Evolutionary conservation across 2,329 filamentous ascomycete genomes (phyloP).

Genomic region (Trichoderma sp.): DNA sequence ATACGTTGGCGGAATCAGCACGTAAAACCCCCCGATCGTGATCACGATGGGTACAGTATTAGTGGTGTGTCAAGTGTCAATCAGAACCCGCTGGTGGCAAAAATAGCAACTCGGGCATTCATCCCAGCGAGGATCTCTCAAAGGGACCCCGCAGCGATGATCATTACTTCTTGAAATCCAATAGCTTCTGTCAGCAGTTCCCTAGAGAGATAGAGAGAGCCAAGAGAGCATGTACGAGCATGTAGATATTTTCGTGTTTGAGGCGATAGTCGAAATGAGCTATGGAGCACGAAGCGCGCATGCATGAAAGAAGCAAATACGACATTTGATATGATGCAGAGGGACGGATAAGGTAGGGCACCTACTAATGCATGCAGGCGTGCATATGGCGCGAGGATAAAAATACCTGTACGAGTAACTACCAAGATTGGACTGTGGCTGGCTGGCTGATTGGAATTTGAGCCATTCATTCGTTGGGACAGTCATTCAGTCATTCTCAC

Average conservation of each 20-base stretch:
- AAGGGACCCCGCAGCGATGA: not conserved
- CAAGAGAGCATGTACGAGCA: not conserved
- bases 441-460: not conserved
- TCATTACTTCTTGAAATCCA: not conserved
- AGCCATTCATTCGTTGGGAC: not conserved
- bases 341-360: not conserved
- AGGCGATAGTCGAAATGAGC: not conserved
- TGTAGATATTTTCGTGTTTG: not conserved
- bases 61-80: not conserved
- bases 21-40: not conserved
- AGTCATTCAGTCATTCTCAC: not conserved
- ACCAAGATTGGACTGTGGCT: not conserved
- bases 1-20: not conserved
- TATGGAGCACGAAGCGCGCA: not conserved
- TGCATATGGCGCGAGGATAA: not conserved
- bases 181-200: not conserved
- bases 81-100: not conserved
- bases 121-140: conserved; percentile 13
- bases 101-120: not conserved
- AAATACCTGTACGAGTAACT: not conserved
- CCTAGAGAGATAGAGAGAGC: not conserved
- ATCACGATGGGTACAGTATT: not conserved
- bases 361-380: not conserved
- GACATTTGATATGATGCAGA: not conserved
- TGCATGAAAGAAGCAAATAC: not conserved